Conservation (phyloP, 2,329 filamentous ascomycete species). For the Teratosphaeria zuluensis region DNA sequence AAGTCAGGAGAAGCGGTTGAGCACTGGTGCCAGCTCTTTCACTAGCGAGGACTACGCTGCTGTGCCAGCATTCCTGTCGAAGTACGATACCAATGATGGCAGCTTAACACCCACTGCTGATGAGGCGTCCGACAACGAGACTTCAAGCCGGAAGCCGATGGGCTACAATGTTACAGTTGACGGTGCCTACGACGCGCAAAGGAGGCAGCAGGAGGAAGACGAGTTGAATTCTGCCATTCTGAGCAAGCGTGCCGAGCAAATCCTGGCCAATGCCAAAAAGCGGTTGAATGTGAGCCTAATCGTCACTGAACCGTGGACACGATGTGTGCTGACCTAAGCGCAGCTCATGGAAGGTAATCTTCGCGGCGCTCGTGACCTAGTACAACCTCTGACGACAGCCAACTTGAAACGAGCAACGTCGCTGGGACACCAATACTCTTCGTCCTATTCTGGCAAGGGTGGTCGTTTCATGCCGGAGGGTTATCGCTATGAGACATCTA, state of each 20-base stretch:
- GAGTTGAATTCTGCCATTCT: constrained; percentile 65
- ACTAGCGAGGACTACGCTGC: constrained; percentile 37
- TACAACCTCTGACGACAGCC: constrained; percentile 27
- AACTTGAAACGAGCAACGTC: constrained; percentile 29
- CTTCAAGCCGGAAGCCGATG: constrained; percentile 16
- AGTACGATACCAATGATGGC: constrained; percentile 14
- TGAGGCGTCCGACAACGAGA: constrained; percentile 28
- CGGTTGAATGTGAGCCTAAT: constrained; percentile 61
- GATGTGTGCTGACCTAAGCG: constrained; percentile 1
- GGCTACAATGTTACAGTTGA: constrained; percentile 8
- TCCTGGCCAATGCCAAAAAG: constrained; percentile 85
- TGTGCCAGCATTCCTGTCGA: constrained; percentile 25
- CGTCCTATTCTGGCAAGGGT: constrained; percentile 8
- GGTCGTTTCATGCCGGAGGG: constrained; percentile 11
- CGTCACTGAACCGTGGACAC: not conserved
- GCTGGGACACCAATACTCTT: constrained; percentile 15
- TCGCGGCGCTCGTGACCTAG: constrained; percentile 54
- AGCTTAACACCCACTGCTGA: constrained; percentile 5
- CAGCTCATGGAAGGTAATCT: constrained; percentile 93
- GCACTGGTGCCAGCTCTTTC: constrained; percentile 31
- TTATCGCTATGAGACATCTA: constrained; percentile 11
- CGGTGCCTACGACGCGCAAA: constrained; percentile 16
- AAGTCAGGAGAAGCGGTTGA: constrained; percentile 12
- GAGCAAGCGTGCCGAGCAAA: constrained; percentile 76
- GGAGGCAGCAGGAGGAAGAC: constrained; percentile 32